Evolutionary conservation across 805 yeast species (phyloP).

Genomic region (Kazachstania viticola): DNA sequence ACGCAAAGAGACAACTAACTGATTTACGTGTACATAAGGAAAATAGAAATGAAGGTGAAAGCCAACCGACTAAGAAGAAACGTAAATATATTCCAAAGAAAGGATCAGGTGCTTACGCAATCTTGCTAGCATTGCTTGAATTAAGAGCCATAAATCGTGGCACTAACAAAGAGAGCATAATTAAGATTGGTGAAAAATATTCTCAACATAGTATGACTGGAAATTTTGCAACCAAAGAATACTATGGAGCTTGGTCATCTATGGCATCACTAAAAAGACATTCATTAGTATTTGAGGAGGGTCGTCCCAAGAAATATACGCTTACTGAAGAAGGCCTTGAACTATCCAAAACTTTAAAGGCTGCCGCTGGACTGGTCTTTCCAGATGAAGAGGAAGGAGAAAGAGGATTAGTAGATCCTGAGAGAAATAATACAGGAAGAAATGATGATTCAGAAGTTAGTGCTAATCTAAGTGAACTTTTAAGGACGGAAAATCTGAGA

Average conservation of each 20-base stretch:
- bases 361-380: constrained; percentile 32
- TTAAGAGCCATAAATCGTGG: constrained; percentile 43
- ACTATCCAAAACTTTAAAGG: constrained; percentile 46
- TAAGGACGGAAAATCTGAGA: constrained; percentile 2
- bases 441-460: constrained; percentile 8
- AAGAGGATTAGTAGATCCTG: too few relatives aligned
- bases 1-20: constrained; percentile 10
- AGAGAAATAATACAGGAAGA: constrained; percentile 2
- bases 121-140: constrained; percentile 46
- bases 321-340: constrained; percentile 61
- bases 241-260: constrained; percentile 68
- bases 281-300: constrained; percentile 42
- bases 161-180: constrained; percentile 48
- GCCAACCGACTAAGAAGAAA: constrained; percentile 13
- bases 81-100: constrained; percentile 53
- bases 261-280: constrained; percentile 51
- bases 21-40: constrained; percentile 9
- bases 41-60: constrained; percentile 3
- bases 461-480: constrained; percentile 13
- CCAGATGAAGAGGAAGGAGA: constrained; percentile 8
- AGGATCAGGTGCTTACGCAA: constrained; percentile 79
- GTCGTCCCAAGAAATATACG: constrained; percentile 48
- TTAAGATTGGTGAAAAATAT: constrained; percentile 39
- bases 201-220: constrained; percentile 47
- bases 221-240: constrained; percentile 50